Conservation (phyloP, 768 basidiomycete genomes). For the Mycena haematopus region DNA sequence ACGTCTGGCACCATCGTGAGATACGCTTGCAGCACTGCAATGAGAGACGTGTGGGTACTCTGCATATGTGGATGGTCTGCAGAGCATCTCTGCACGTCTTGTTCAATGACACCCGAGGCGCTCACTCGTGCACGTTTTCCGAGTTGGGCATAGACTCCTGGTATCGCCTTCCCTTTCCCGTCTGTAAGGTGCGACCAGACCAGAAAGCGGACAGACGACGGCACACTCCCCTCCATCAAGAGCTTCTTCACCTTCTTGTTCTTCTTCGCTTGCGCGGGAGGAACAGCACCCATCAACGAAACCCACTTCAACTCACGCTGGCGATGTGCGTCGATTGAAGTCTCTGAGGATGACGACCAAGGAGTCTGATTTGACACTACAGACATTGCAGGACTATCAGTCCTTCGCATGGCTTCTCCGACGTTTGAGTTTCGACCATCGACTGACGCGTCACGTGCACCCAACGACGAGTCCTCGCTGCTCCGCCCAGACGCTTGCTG, state of each 20-base stretch:
- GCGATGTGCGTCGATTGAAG: slow-evolving; percentile 69
- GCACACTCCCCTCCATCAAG: slow-evolving; percentile 73
- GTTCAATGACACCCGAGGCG: slow-evolving; percentile 59
- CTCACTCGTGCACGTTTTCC: slow-evolving; percentile 60
- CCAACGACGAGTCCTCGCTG: slow-evolving; percentile 61
- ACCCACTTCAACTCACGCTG: slow-evolving; percentile 83
- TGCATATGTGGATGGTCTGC: slow-evolving; percentile 64
- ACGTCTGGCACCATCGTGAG: slow-evolving; percentile 87
- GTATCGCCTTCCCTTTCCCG: slow-evolving; percentile 71
- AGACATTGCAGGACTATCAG: slow-evolving; percentile 55
- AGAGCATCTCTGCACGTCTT: slow-evolving; percentile 62
- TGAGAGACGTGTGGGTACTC: slow-evolving; percentile 60
- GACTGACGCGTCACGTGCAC: slow-evolving; percentile 42
- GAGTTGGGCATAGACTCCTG: slow-evolving; percentile 71
- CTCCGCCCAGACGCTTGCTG: slow-evolving; percentile 41
- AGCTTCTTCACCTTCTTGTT: slow-evolving; percentile 81
- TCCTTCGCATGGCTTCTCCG: slow-evolving; percentile 33
- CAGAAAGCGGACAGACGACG: slow-evolving; percentile 81
- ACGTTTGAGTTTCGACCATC: slow-evolving; percentile 39
- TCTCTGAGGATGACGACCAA: slow-evolving; percentile 37
- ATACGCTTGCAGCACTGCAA: slow-evolving; percentile 72
- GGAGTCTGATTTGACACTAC: slow-evolving; percentile 38
- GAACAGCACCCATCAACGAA: slow-evolving; percentile 58
- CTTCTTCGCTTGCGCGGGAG: slow-evolving; percentile 71
- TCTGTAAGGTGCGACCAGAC: slow-evolving; percentile 87